Evolutionary conservation across 768 basidiomycete species (phyloP).

Genomic region (Pleurotus giganteus): DNA sequence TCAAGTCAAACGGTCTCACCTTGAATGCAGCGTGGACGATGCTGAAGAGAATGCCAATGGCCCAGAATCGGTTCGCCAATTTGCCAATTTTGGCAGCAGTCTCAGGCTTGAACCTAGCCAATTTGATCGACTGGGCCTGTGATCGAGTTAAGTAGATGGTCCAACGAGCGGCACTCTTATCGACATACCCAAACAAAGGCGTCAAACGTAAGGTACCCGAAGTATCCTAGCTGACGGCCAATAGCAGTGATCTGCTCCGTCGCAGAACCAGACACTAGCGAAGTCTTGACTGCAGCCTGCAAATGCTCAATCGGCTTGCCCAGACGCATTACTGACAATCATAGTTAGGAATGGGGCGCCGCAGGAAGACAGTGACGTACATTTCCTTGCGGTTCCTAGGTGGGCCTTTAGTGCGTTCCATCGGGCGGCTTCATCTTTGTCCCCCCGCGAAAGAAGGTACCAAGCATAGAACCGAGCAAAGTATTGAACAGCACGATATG

Average conservation of each 20-base stretch:
- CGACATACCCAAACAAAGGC: conserved; percentile 77
- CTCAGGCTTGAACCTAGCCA: conserved; percentile 58
- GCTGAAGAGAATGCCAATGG: conserved; percentile 82
- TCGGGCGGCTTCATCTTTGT: conserved; percentile 66
- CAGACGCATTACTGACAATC: conserved; percentile 75
- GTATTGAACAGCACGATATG: conserved; percentile 90
- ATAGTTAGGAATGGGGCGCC: conserved; percentile 6
- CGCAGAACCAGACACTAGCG: conserved; percentile 50
- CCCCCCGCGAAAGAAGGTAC: conserved; percentile 67
- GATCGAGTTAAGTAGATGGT: background rate
- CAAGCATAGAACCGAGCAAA: conserved; percentile 87
- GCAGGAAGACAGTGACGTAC: conserved; percentile 43
- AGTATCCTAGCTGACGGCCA: conserved; percentile 84
- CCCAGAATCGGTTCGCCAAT: conserved; percentile 82
- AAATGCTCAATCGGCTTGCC: conserved; percentile 94
- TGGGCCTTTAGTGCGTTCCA: conserved; percentile 87
- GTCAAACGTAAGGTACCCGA: conserved; percentile 83
- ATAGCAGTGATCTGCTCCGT: conserved; percentile 78
- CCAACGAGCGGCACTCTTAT: background rate
- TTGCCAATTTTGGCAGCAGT: conserved; percentile 59
- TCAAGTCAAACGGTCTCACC: conserved; percentile 31
- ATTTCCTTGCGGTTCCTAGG: conserved; percentile 81
- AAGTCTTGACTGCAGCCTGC: conserved; percentile 81
- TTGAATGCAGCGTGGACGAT: conserved; percentile 69
- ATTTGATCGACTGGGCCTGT: conserved; percentile 67